Conservation (phyloP, 2,329 filamentous ascomycete genomes). For the Cercospora zeina region DNA sequence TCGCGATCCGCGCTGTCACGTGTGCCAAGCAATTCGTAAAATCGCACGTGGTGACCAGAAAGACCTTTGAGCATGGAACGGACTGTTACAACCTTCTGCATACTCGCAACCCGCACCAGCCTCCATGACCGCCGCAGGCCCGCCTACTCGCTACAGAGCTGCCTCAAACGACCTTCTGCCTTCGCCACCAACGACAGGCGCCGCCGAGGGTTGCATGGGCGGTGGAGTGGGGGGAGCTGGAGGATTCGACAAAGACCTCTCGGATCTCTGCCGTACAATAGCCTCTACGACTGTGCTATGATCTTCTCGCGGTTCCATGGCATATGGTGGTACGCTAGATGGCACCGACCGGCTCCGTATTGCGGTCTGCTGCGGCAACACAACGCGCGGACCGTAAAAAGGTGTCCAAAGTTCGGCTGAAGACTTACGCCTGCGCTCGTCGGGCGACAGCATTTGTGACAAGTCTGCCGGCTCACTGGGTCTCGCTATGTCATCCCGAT, state of each 20-base stretch:
- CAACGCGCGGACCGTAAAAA: neutral
- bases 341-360: neutral
- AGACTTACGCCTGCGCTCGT: neutral
- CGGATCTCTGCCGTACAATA: neutral
- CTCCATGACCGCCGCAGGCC: neutral
- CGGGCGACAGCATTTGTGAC: neutral
- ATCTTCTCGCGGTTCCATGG: neutral
- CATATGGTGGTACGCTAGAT: neutral
- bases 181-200: neutral
- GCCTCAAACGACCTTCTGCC: neutral
- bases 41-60: too few species aligned
- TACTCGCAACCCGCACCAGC: neutral
- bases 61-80: neutral
- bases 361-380: neutral
- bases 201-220: neutral
- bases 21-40: constrained; percentile 1
- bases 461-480: neutral
- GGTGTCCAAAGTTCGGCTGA: neutral
- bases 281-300: neutral
- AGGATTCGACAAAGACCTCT: neutral
- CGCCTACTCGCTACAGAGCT: neutral
- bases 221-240: neutral
- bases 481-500: neutral
- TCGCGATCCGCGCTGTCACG: neutral
- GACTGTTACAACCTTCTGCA: neutral